These are phyloP conservation scores for Beauveria scarabaeidicola DNA, from an alignment of 2,329 filamentous ascomycete species.

Conservation along the genomic window DNA sequence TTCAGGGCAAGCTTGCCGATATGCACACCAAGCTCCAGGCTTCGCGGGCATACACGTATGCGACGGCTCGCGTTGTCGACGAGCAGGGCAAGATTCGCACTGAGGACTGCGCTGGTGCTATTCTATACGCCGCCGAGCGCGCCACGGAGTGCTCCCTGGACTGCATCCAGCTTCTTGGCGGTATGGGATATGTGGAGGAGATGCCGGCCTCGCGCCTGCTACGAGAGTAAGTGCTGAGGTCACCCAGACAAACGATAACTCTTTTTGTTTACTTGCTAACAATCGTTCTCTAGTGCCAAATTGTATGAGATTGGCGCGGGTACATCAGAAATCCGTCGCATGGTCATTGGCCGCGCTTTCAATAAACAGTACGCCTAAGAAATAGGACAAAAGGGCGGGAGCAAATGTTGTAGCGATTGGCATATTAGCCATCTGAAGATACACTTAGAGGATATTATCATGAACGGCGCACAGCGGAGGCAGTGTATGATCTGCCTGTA, in stretches of 20 bases:
- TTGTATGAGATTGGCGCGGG: constrained; percentile 96
- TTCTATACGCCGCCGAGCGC: constrained; percentile 84
- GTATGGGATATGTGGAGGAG: constrained; percentile 94
- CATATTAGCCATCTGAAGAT: neutral
- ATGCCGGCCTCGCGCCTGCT: constrained; percentile 81
- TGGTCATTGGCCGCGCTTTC: constrained; percentile 89
- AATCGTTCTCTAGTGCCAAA: constrained; percentile 43
- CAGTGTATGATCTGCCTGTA: constrained; percentile 4
- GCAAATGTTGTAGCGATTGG: neutral
- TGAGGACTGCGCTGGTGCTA: constrained; percentile 89
- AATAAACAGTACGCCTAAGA: constrained; percentile 66
- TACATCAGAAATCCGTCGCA: constrained; percentile 85
- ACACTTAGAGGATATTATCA: constrained; percentile 1
- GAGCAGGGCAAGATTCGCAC: constrained; percentile 66
- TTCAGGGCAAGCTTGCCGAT: constrained; percentile 88
- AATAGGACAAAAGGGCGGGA: neutral
- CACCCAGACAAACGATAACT: no score
- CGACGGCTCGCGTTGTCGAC: constrained; percentile 71
- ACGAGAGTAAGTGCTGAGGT: constrained; percentile 45
- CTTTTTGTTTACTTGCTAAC: constrained; percentile 19
- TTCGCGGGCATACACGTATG: constrained; percentile 78
- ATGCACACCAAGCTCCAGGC: constrained; percentile 95
- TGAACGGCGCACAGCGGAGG: constrained; percentile 4
- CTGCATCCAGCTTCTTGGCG: constrained; percentile 85
- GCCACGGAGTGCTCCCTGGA: constrained; percentile 82